Evolutionary conservation across 306 rosid genomes (phyloP), one percentile per base, ranked within the genome.

Genomic region (Vachellia collinsii): DNA sequence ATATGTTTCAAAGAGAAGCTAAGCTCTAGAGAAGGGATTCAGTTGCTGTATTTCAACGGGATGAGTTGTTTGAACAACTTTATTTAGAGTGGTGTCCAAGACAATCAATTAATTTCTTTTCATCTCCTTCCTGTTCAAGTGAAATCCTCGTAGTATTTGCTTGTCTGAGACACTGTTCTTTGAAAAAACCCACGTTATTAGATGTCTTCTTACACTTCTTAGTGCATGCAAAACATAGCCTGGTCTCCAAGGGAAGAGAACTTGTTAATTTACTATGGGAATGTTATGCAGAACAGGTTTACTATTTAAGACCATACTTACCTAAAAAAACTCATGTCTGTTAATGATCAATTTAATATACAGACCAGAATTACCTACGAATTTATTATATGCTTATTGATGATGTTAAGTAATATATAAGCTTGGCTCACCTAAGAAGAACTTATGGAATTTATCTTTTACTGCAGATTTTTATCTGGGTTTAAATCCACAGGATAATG

Each of bases 81-180:
- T 16, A 69, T 86, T 72, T 81, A 82, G 90, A 88, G 88, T 91
- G 87, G 83, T 89, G 88, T 91, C 90, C 70, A 91, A 91, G 97
- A 86, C 81, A 91, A 70, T 79, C 88, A 69, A 29, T 29, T 44
- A 50, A 85, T 58, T 85, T 67, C 42, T 44, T 77, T 84, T 75
- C 81, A 80, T 70, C 89, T 83, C 81, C 97, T 88, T 89, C 72
- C 46, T 84, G 66, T 74, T 64, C 39, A 91, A 89, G 89, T 83
- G 83, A 77, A 88, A 72, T 58, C 65, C 83, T 78, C 74, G 14
- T 79, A 67, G 51, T 36, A 36, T 12, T 46, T n/a, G 11, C 17
- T 14, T 46, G 2, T 56, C 16, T 70, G 12, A n/a, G 37, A 70
- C 67, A 4, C 14, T 46, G 10, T 20, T 72, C 42, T 59, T 63